Base-by-base conservation (phyloP, 78 protist species). In the Tieghemostelium lacteum region DNA sequence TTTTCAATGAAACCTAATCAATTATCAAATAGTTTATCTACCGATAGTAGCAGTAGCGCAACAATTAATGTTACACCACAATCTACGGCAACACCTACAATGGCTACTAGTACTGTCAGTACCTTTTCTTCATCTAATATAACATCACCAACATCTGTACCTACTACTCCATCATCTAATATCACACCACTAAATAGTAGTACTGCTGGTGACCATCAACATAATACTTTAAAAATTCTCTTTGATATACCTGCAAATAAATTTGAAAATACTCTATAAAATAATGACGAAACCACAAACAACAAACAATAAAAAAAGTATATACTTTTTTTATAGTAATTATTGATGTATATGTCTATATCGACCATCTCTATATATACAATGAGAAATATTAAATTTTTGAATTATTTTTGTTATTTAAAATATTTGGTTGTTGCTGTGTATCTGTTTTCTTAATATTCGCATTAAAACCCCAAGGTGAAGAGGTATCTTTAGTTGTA, bases 401-500 rank as follows among this genome's bases (percentile, higher is more conserved):
- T 55, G 62, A 20, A 20, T 55, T 55, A 20, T 55, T 17, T 61
- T 29, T n/a, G 29, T 61, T 61, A n/a, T 24, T 55, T 55, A 20
- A 10, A 55, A 24, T 17, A 55, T 55, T 24, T 10, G 62, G 22
- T 55, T 55, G 14, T n/a, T 55, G 57, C 57, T 17, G 14, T 52
- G 57, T 52, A 52, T 52, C 57, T 17, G 14, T 17, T 60, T 60
- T 28, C 12, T 28, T 60, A 17, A 60, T 16, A 26, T 45, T 10
- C 10, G 52, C 10, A 14, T 45, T 6, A 45, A 45, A 45, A 14
- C 52, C 52, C 22, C n/a, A 54, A 4, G 77, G 77, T 29, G 52
- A n/a, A 36, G 77, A 71, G 31, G 31, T 50, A 71, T 80, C 88
- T 67, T 80, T 55, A 1, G 73, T 71, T 1, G 88, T 87, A 52